phyloP scores from a whole-genome alignment of 129 eudicot genomes.

The Rutidosis leptorrhynchoides region DNA sequence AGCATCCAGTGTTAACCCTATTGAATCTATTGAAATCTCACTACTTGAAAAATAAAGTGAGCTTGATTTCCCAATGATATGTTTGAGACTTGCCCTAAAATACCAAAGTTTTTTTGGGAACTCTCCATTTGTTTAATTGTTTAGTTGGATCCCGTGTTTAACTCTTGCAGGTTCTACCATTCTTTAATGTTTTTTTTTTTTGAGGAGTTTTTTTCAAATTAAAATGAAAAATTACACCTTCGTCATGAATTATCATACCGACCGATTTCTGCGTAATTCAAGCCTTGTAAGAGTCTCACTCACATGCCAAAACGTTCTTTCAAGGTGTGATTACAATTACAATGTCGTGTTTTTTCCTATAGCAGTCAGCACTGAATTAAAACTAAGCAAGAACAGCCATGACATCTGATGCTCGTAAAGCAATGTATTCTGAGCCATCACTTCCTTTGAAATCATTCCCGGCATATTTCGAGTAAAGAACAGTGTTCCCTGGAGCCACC shows the following conservation, averaged over 20 bases:
- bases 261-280: slow-evolving; percentile 10
- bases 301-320: slow-evolving; percentile 33
- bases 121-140: too few species aligned
- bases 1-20: slow-evolving; percentile 63
- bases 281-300: slow-evolving; percentile 14
- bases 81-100: too few species aligned
- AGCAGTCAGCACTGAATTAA: background rate
- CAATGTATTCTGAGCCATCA: slow-evolving; percentile 76
- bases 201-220: too few species aligned
- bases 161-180: too few species aligned
- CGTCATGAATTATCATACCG: too few species aligned
- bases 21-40: too few species aligned
- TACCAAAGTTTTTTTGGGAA: too few species aligned
- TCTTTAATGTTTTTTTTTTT: too few species aligned
- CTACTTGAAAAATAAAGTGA: too few species aligned
- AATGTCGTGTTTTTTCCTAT: slow-evolving; percentile 5
- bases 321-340: slow-evolving; percentile 10
- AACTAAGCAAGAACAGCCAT: slow-evolving; percentile 74
- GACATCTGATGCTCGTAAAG: slow-evolving; percentile 64
- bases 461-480: slow-evolving; percentile 78
- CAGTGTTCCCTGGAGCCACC: slow-evolving; percentile 59
- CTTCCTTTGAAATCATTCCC: slow-evolving; percentile 78
- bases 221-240: too few species aligned
- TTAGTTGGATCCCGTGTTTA: too few species aligned
- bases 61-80: too few species aligned